A percentile compares a stretch with the other conserved stretches of the same genome.
Evolutionary conservation across 257 asterid species (phyloP).

Genomic region (Anisodus acutangulus): DNA sequence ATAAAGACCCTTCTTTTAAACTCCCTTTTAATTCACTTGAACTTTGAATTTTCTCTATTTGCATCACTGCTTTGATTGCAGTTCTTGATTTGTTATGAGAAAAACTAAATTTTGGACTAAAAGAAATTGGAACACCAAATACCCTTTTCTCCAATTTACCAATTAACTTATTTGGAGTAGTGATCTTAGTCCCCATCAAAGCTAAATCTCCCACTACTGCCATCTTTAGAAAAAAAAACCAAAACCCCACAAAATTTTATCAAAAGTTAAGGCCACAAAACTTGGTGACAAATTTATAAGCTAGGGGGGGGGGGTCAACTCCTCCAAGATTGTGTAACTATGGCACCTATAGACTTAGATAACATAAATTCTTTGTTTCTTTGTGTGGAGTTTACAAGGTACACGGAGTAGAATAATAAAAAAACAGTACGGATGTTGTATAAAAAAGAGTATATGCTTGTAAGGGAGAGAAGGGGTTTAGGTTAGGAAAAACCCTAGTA

Average conservation of each 20-base stretch:
- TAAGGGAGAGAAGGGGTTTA: constrained; percentile 17
- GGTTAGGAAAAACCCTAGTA: constrained; percentile 13
- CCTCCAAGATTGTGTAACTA: constrained; percentile 46
- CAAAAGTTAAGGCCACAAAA: constrained; percentile 25
- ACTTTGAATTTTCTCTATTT: constrained; percentile 47
- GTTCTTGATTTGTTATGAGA: constrained; percentile 12
- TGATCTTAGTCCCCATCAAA: constrained; percentile 41
- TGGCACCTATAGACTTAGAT: not conserved
- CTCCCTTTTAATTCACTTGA: constrained; percentile 35
- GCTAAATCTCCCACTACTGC: constrained; percentile 59
- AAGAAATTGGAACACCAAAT: constrained; percentile 44
- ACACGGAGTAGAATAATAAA: not conserved
- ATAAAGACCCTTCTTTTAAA: constrained; percentile 40
- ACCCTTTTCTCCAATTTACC: constrained; percentile 41
- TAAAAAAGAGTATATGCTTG: constrained; percentile 18
- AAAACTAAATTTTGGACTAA: constrained; percentile 33
- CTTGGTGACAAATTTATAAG: not conserved
- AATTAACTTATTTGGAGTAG: constrained; percentile 38
- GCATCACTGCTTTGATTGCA: constrained; percentile 56
- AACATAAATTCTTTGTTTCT: not conserved
- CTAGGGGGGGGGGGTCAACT: not conserved
- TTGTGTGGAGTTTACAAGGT: constrained; percentile 39
- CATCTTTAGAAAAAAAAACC: constrained; percentile 42
- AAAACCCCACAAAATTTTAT: constrained; percentile 8
- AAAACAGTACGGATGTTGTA: not conserved